Base-by-base conservation (phyloP, 2,329 filamentous ascomycete species). In the Ilyonectria robusta region DNA sequence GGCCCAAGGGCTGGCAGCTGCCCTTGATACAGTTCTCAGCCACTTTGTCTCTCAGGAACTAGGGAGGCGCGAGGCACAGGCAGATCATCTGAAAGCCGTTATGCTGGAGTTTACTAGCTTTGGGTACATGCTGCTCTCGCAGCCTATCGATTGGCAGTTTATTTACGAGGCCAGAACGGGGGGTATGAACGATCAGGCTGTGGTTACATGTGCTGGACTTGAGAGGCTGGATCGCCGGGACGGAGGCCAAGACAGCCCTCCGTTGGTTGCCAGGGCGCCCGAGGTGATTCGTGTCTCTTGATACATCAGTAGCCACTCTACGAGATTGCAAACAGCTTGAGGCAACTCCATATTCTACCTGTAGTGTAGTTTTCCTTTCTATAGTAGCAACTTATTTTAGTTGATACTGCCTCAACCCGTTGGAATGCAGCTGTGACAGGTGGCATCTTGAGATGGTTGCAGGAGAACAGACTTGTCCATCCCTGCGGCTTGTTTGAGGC, bases 121-220 rank as follows among this genome's bases (percentile, higher is more conserved):
- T 15, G 61, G 61, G 1, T 64, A 59, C 21, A 31, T 26, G 1
- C 31, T 64, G 13, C 42, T 64, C 6, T 64, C 61, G 10, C 61
- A 64, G 17, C 29, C 61, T 17, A 37, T n/a, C 21, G 55, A 59
- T 13, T 64, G 55, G 55, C 26, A 53, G 5, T 42, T 64, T 15
- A 8, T 59, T 10, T 59, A 64, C 37, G 42, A 33, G 35, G 37
- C 23, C 9, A 17, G 15, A 2, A 13, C 2, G 47, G 15, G 3
- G 19, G 23, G 10, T 42, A n/a, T 6, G 6, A 8, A 6, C 3
- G 47, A 29, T 6, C 23, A 6, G 6, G 46, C 11, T 15, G 7
- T n/a, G 21, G 47, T 31, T 31, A 23, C 29, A 6, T 50, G 47
- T 9, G 47, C 17, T 31, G 47, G 47, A 10, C 13, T 50, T 11